Conservation (phyloP, 495 filamentous ascomycete species). For the Evernia prunastri region DNA sequence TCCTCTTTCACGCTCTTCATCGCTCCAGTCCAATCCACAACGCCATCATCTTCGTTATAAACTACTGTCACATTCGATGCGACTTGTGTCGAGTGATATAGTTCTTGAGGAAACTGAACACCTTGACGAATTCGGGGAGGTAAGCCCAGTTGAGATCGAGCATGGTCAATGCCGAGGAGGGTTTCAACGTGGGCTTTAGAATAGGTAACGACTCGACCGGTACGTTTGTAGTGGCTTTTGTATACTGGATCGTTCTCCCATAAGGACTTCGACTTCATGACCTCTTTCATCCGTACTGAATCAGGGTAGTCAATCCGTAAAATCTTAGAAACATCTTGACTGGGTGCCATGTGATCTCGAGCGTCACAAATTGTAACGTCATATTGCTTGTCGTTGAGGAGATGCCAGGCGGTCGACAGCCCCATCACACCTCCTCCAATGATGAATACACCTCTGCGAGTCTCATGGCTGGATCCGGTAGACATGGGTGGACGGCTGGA, state of each 20-base stretch:
- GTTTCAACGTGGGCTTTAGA: neutral
- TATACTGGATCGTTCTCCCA: neutral
- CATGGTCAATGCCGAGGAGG: neutral
- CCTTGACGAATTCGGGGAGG: neutral
- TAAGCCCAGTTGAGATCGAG: neutral
- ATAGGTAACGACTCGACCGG: neutral
- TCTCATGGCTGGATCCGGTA: conserved; percentile 1
- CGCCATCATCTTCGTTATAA: neutral
- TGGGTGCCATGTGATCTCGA: neutral
- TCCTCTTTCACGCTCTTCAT: neutral
- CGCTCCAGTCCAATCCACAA: neutral
- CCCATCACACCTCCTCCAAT: neutral
- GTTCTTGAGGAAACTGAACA: neutral
- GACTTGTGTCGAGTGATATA: neutral
- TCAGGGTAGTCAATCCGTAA: neutral
- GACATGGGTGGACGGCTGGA: neutral
- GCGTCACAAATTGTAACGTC: neutral
- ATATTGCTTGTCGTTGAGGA: neutral
- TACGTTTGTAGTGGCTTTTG: neutral
- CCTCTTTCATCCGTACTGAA: neutral
- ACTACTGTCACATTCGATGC: neutral
- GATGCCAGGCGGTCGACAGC: neutral
- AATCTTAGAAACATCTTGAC: neutral
- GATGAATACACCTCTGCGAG: neutral
- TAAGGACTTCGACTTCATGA: neutral